Evolutionary conservation across 257 asterid species (phyloP).

Genomic region (Scutellaria baicalensis): DNA sequence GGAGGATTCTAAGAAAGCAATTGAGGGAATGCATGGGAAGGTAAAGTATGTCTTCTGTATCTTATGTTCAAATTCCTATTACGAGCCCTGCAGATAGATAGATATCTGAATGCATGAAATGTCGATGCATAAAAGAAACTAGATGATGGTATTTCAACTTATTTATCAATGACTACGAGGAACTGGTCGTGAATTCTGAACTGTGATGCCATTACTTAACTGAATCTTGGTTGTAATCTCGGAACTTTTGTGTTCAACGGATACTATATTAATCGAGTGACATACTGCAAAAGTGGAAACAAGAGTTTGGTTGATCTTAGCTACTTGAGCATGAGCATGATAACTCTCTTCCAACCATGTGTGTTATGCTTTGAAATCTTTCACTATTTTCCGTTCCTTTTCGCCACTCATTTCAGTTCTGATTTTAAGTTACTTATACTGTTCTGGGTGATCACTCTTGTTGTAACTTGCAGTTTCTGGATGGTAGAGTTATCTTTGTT

Average conservation of each 20-base stretch:
- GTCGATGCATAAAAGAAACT: background rate
- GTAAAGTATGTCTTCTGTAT: conserved; percentile 22
- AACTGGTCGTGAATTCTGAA: background rate
- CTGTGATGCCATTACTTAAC: background rate
- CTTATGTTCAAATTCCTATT: background rate
- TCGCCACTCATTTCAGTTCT: too few relatives aligned
- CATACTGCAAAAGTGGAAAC: background rate
- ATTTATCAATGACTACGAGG: background rate
- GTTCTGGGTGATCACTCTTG: background rate
- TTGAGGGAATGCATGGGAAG: conserved; percentile 97
- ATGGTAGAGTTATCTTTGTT: conserved; percentile 82
- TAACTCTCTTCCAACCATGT: background rate
- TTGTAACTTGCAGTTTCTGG: conserved; percentile 50
- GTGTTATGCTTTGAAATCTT: background rate
- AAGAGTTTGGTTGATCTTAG: background rate
- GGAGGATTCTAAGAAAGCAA: conserved; percentile 72
- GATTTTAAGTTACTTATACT: background rate
- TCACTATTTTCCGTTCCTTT: background rate
- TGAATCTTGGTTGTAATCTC: background rate
- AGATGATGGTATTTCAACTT: background rate
- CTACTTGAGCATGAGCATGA: background rate
- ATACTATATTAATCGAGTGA: background rate
- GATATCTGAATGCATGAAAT: background rate
- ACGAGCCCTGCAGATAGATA: background rate
- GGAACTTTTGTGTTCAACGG: background rate